Conservation (phyloP, 352 stramenopile genomes). For the Globisporangium viniferum region DNA sequence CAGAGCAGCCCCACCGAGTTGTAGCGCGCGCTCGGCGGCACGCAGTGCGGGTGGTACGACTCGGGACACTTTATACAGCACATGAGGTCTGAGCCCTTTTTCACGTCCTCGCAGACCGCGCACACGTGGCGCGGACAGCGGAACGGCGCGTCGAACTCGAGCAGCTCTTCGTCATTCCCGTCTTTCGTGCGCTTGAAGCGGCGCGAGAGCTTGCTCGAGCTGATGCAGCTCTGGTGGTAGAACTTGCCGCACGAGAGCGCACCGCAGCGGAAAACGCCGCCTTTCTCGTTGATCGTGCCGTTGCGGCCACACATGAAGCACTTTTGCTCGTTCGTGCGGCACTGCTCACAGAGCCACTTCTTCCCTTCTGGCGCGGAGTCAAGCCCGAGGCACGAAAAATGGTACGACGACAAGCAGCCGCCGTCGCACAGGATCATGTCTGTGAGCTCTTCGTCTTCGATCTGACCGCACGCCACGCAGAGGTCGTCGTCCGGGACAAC, state of each 20-base stretch:
- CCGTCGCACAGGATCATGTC: conserved; percentile 92
- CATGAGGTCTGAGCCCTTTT: conserved; percentile 79
- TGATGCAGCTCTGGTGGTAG: conserved; percentile 81
- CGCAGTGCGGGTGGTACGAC: conserved; percentile 91
- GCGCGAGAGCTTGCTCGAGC: conserved; percentile 55
- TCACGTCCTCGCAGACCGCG: conserved; percentile 74
- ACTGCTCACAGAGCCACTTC: conserved; percentile 91
- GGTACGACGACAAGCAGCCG: conserved; percentile 90
- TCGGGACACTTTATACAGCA: conserved; percentile 91
- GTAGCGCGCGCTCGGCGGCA: conserved; percentile 88
- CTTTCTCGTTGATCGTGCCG: conserved; percentile 84
- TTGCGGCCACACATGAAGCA: conserved; percentile 89
- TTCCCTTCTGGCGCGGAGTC: conserved; percentile 61
- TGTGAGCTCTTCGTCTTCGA: conserved; percentile 75
- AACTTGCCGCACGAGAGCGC: conserved; percentile 73
- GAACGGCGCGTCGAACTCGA: conserved; percentile 75
- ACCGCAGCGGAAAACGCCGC: conserved; percentile 75
- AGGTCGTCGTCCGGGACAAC: conserved; percentile 74
- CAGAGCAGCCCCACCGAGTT: conserved; percentile 92
- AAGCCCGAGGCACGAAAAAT: conserved; percentile 90
- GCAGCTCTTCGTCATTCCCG: conserved; percentile 35
- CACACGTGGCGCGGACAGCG: conserved; percentile 89
- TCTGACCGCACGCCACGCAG: conserved; percentile 74
- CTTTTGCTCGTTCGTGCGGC: conserved; percentile 79
- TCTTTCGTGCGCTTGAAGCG: conserved; percentile 30